phyloP scores from a whole-genome alignment of 768 basidiomycete species.

The Mycena leptocephala region DNA sequence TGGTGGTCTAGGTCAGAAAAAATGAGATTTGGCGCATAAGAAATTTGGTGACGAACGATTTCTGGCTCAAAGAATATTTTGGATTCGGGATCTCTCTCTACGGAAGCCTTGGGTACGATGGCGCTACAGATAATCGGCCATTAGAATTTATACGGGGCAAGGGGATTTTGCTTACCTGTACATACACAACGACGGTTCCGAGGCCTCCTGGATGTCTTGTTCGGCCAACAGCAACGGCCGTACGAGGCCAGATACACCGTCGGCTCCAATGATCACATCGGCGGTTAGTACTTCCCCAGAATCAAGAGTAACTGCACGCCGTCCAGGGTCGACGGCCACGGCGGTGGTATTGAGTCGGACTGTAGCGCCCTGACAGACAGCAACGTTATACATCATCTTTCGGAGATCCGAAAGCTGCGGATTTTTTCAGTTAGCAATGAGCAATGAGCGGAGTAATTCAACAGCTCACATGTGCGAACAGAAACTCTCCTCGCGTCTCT shows the following conservation, averaged over 20 bases:
- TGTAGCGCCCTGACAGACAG: constrained; percentile 60
- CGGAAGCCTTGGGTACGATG: constrained; percentile 55
- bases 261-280: constrained; percentile 73
- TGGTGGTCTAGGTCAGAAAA: constrained; percentile 39
- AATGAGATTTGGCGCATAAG: neutral
- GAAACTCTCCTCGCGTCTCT: constrained; percentile 59
- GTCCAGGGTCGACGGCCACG: constrained; percentile 43
- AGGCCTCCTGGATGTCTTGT: constrained; percentile 43
- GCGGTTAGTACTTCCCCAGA: constrained; percentile 61
- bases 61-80: constrained; percentile 46
- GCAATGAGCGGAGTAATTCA: neutral
- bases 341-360: constrained; percentile 56
- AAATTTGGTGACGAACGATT: constrained; percentile 37
- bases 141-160: neutral
- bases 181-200: constrained; percentile 48
- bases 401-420: constrained; percentile 67
- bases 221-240: constrained; percentile 50
- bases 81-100: constrained; percentile 60
- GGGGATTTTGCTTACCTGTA: constrained; percentile 59
- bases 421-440: neutral
- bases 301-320: constrained; percentile 51
- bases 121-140: constrained; percentile 10
- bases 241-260: constrained; percentile 62
- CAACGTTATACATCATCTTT: constrained; percentile 64
- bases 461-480: neutral